Base-by-base conservation (phyloP, 2,329 filamentous ascomycete species). In the Calonectria pauciramosa region DNA sequence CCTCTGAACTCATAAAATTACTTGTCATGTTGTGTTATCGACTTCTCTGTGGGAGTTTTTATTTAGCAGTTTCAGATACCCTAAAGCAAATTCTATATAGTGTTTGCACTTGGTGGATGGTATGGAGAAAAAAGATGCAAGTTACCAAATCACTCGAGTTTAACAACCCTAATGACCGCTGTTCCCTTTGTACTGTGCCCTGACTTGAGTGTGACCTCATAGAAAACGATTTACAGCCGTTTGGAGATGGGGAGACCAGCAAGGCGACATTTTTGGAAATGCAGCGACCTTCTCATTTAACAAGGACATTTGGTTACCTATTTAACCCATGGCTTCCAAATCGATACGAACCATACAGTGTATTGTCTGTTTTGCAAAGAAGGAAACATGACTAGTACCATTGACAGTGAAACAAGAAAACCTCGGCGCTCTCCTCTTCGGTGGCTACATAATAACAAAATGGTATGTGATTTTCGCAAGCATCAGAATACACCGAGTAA, bases 391-490 rank as follows among this genome's bases (percentile, higher is more conserved):
- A 30, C 23, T n/a, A 47, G 28, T 18, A 38, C 36, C 38, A 47
- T 64, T 64, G 36, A 44, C 26, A 64, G 26, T 47, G 60, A 38
- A 64, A 47, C 60, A 64, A 64, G 52, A 44, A 71, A 63, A 69
- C 47, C 52, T 68, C 26, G 68, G 54, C 69, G 67, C 72, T 71
- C 72, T 70, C 71, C 52, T 78, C 75, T 73, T 73, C 67, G 66
- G 68, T 38, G 54, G 73, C 36, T 66, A 80, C 66, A 73, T 72
- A 68, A 67, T 74, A 73, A 75, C 70, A 74, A 68, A 68, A 75
- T 80, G 79, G 78, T 81, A 82, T 82, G 78, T 81, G 77, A 80
- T 80, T 82, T 82, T 81, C 75, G 77, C 78, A 76, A 75, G 69
- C 77, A 77, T 78, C 76, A 79, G 75, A 76, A 75, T 81, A 81